Evolutionary conservation across 805 yeast species (phyloP).

Genomic region (Metschnikowia borealis): DNA sequence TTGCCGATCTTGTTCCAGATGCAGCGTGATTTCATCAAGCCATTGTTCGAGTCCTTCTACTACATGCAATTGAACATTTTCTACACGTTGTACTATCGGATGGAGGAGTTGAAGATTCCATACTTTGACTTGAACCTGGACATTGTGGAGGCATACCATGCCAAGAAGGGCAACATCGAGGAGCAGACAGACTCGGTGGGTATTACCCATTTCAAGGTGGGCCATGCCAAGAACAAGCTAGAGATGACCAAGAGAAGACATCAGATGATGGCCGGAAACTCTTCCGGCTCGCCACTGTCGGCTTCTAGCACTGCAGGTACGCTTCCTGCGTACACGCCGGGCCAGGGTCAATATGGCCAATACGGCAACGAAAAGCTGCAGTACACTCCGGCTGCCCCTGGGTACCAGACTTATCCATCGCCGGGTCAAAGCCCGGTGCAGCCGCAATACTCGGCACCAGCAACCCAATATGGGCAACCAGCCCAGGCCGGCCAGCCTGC

Average conservation of each 20-base stretch:
- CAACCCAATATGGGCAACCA: conserved; percentile 23
- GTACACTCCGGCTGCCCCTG: conserved; percentile 7
- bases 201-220: conserved; percentile 85
- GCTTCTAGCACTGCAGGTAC: conserved; percentile 22
- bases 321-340: conserved; percentile 37
- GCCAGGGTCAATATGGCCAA: conserved; percentile 18
- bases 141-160: conserved; percentile 71
- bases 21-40: conserved; percentile 90
- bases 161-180: conserved; percentile 86
- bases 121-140: conserved; percentile 86
- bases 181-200: conserved; percentile 86
- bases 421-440: conserved; percentile 17
- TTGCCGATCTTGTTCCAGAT: conserved; percentile 81
- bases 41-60: conserved; percentile 89
- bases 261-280: conserved; percentile 40
- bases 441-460: conserved; percentile 6
- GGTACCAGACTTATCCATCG: conserved; percentile 12
- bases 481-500: conserved; percentile 3
- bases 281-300: conserved; percentile 19
- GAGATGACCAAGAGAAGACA: conserved; percentile 79
- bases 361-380: conserved; percentile 14
- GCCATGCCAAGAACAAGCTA: conserved; percentile 79
- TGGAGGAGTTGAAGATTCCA: conserved; percentile 96
- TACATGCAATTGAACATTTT: conserved; percentile 97
- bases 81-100: conserved; percentile 82